Evolutionary conservation across 805 yeast species (phyloP), one percentile per base, ranked within the genome.

Genomic region (Candida dendrica): DNA sequence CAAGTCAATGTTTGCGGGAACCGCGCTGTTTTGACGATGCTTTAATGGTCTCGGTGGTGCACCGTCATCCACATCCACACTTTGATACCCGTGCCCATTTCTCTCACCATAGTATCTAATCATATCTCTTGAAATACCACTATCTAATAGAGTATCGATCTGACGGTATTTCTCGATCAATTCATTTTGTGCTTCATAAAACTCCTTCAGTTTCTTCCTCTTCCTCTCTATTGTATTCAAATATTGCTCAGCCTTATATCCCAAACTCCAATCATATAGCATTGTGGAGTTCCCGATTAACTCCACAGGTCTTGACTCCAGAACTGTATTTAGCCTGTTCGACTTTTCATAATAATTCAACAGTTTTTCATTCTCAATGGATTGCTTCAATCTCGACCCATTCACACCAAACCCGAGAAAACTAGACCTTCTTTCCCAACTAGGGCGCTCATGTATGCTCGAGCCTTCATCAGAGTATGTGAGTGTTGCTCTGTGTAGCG

Each of bases 51-150:
- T 37, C 26, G n/a, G 16, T 14, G 22, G 7, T 33, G n/a, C 14
- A 29, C 32, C 40, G 11, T 26, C 42, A 11, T 45, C 29, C 1
- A 16, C 36, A 40, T 36, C 30, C 14, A 19, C 15, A 6, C 10
- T 24, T 27, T 13, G 13, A 27, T 27, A 27, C 8, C n/a, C 30
- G 22, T 50, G 56, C 3, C 52, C 52, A 46, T 53, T 47, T 42
- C 60, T 41, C 40, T 55, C 47, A 39, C 48, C 35, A 51, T 84
- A 84, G 39, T 74, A 77, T 37, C 74, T 67, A 40, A 85, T 68
- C 79, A 84, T 79, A 36, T 73, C 66, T 45, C 72, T 69, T 48
- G 80, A 84, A 43, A 84, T 71, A 1, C 89, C 89, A 4, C 86
- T 75, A 53, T 83, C 93, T 37, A 84, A 65, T 40, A 84, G 64